These are phyloP conservation scores for Boletus rubroflammeus DNA, from an alignment of 768 basidiomycete species.

Conservation along the genomic window DNA sequence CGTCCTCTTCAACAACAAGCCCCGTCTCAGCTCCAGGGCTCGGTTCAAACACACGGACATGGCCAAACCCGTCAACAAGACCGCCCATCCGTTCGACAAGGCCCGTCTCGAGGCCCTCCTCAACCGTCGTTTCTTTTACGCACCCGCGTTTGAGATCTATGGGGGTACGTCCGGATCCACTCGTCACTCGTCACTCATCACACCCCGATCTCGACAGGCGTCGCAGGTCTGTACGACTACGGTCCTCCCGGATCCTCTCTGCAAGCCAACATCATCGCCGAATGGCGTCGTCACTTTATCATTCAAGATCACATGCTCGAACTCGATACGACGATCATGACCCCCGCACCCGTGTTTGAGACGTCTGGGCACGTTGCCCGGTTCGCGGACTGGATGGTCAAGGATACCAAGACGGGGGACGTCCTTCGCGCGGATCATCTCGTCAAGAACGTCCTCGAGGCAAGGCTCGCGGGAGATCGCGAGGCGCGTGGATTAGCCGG, in stretches of 20 bases:
- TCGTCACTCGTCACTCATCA: background rate
- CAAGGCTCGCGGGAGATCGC: conserved; percentile 83
- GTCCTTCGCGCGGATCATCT: conserved; percentile 96
- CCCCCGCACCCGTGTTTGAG: conserved; percentile 90
- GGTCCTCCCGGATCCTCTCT: conserved; percentile 94
- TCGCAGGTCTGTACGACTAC: conserved; percentile 97
- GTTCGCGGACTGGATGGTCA: conserved; percentile 99
- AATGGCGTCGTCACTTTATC: conserved; percentile 98
- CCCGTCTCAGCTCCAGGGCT: background rate
- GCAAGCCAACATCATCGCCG: conserved; percentile 93
- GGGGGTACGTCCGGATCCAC: conserved; percentile 69
- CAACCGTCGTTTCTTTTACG: conserved; percentile 92
- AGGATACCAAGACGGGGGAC: conserved; percentile 91
- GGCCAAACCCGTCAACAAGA: conserved; percentile 60
- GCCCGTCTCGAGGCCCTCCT: conserved; percentile 78
- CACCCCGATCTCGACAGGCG: conserved; percentile 54
- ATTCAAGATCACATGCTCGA: conserved; percentile 98
- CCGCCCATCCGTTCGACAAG: conserved; percentile 86
- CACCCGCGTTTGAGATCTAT: conserved; percentile 98
- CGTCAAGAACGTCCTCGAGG: conserved; percentile 88
- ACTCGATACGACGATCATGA: conserved; percentile 98
- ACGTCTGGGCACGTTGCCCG: conserved; percentile 96
- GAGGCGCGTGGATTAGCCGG: conserved; percentile 78
- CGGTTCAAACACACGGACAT: conserved; percentile 26
- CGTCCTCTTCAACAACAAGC: background rate